These are phyloP conservation scores for Podospora sp. DNA, from an alignment of 495 filamentous ascomycete species.

Conservation along the genomic window DNA sequence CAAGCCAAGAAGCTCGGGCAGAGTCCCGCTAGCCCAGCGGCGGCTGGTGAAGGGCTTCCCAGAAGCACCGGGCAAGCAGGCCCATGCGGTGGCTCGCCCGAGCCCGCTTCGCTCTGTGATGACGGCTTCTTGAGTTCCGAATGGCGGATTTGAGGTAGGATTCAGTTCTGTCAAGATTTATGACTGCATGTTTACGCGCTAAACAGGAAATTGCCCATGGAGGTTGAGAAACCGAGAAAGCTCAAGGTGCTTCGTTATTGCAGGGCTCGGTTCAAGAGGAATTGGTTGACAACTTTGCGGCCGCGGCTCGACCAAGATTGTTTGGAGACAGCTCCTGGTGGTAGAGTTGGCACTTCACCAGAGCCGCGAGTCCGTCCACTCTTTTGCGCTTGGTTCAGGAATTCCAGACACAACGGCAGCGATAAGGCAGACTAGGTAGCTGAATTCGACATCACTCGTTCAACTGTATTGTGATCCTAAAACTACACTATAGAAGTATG, in stretches of 20 bases:
- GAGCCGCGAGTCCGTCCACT: conserved; percentile 34
- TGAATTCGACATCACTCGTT: conserved; percentile 29
- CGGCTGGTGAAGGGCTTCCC: conserved; percentile 46
- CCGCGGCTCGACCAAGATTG: not conserved
- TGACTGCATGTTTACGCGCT: not conserved
- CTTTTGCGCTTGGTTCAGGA: conserved; percentile 29
- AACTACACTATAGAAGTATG: too few species aligned
- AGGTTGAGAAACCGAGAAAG: conserved; percentile 32
- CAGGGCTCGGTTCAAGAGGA: conserved; percentile 29
- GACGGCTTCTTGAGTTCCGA: conserved; percentile 57
- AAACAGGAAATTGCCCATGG: conserved; percentile 25
- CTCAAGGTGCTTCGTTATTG: conserved; percentile 25
- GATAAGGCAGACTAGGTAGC: conserved; percentile 19
- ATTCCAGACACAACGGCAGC: conserved; percentile 17
- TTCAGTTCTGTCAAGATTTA: not conserved
- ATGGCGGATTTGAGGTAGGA: conserved; percentile 32
- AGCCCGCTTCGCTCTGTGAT: conserved; percentile 63
- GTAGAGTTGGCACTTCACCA: conserved; percentile 9
- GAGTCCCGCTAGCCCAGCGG: conserved; percentile 40
- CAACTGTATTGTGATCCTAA: not conserved
- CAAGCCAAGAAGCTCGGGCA: conserved; percentile 43
- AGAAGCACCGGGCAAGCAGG: conserved; percentile 40
- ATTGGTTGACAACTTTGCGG: conserved; percentile 22
- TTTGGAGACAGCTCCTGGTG: not conserved
- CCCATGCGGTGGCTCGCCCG: conserved; percentile 51